Evolutionary conservation across 768 basidiomycete genomes (phyloP), one percentile per base, ranked within the genome.

Genomic region (Kwoniella sp.): DNA sequence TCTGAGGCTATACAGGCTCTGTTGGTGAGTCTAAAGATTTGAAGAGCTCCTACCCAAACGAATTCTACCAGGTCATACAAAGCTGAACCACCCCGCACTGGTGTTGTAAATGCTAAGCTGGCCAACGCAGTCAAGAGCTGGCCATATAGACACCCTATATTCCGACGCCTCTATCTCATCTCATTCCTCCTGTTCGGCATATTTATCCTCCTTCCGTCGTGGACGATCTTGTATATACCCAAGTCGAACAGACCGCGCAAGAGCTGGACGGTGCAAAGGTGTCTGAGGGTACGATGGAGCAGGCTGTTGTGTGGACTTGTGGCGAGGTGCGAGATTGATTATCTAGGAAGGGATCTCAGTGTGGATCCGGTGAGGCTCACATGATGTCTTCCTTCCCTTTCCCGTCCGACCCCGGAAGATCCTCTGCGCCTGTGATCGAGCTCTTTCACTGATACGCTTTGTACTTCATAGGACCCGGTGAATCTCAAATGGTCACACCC

Each of bases 311-410:
- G 75, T 34, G 73, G 61, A 0, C 52, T 77, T 15, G 73, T 77
- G 4, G 75, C 73, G 4, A 26, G 67, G 17, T 77, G 75, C 48
- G 75, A 77, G 65, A 63, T 77, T 22, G 75, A 77, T 52, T 73
- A 72, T 54, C 59, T 77, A 7, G 75, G 75, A 2, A 51, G 75
- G 23, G 66, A 77, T 60, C 54, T 74, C 20, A 53, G 26, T 30
- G 25, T 55, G 13, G 67, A 72, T 48, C n/a, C 68, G 58, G 75
- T 73, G 55, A 45, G 74, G 41, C 41, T 45, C 41, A 34, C 13
- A 34, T 28, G 8, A 28, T 26, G 13, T 34, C 9, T 34, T 29
- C 22, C n/a, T n/a, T n/a, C 23, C 50, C 17, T 58, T 25, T 30
- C 1, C 22, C 54, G 23, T 28, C 0, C 29, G 17, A 28, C 38